Base-by-base conservation (phyloP, 257 asterid genomes). In the Handroanthus guayacan region DNA sequence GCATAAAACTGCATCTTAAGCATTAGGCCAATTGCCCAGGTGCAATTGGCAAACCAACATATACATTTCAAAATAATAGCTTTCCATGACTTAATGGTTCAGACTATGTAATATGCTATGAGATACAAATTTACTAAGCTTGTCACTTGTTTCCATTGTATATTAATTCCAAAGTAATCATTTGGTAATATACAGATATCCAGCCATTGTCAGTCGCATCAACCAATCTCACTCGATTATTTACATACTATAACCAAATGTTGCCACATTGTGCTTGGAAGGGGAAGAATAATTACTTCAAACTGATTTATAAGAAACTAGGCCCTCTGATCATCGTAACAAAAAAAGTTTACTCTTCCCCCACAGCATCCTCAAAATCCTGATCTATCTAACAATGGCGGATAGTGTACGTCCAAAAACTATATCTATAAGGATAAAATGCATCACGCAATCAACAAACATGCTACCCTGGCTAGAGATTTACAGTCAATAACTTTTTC, bases 371-470 rank as follows among this genome's bases (percentile, higher is more conserved):
- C 69, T 52, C 37, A 18, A 12, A 16, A 43, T 17, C 74, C 66
- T 16, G 66, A 75, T 47, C 39, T 20, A 37, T 34, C 72, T 65
- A 69, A 62, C 67, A 13, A 16, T 43, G 11, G 31, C 16, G 37
- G 31, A 48, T 62, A 6, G 11, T 2, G 14, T 20, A 50, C 50
- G 2, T 31, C 51, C 25, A 64, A 25, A 5, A 52, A 4, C 20
- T 57, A 51, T 45, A 18, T 10, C 3, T 11, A 51, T 9, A 34
- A 31, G 67, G 18, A 51, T 50, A 61, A 18, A 75, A 48, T 16
- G 71, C 48, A 69, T 31, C 38, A 14, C 45, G 71, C 71, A 60
- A 45, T 75, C 48, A 54, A 43, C 70, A 5, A 76, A 31, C 58
- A 61, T 5, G 10, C 61, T 60, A 61, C 34, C 25, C 18, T 38